Conservation (phyloP, 2,329 filamentous ascomycete genomes). For the Aschersonia sp. region DNA sequence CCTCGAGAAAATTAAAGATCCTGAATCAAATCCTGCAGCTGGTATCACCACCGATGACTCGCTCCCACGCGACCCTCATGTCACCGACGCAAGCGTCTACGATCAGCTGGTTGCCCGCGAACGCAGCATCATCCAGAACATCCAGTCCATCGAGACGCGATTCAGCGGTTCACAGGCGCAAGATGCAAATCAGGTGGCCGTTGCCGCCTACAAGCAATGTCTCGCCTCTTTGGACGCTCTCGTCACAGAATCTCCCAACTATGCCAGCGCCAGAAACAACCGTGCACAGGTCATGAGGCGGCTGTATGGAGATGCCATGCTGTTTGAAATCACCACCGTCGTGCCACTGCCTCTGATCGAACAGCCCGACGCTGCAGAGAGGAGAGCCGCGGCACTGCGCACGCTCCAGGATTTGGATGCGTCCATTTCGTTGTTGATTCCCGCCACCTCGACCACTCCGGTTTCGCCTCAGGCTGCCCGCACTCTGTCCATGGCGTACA, state of each 20-base stretch:
- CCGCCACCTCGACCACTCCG: slow-evolving; percentile 29
- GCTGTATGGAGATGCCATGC: slow-evolving; percentile 45
- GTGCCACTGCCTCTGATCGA: slow-evolving; percentile 26
- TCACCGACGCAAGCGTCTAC: slow-evolving; percentile 36
- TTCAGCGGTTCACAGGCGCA: slow-evolving; percentile 26
- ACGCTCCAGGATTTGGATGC: slow-evolving; percentile 38
- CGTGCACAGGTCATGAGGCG: slow-evolving; percentile 52
- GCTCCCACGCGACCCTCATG: slow-evolving; percentile 41
- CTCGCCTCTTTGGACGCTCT: slow-evolving; percentile 37
- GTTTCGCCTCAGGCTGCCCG: slow-evolving; percentile 51
- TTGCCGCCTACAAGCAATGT: slow-evolving; percentile 30
- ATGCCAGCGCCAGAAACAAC: slow-evolving; percentile 63
- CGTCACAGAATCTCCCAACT: slow-evolving; percentile 42
- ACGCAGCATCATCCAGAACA: slow-evolving; percentile 34
- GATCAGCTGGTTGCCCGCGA: slow-evolving; percentile 34
- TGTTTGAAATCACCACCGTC: slow-evolving; percentile 25
- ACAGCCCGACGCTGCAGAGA: slow-evolving; percentile 20
- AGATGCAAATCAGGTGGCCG: slow-evolving; percentile 20
- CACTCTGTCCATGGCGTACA: slow-evolving; percentile 55
- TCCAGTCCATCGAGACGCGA: slow-evolving; percentile 41
- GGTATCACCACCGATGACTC: slow-evolving; percentile 38
- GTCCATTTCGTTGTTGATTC: slow-evolving; percentile 45
- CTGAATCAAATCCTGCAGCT: slow-evolving; percentile 43
- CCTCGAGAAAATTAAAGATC: slow-evolving; percentile 52
- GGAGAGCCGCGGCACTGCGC: slow-evolving; percentile 21